Base-by-base conservation (phyloP, 768 basidiomycete species). In the Agaricus subrufescens region DNA sequence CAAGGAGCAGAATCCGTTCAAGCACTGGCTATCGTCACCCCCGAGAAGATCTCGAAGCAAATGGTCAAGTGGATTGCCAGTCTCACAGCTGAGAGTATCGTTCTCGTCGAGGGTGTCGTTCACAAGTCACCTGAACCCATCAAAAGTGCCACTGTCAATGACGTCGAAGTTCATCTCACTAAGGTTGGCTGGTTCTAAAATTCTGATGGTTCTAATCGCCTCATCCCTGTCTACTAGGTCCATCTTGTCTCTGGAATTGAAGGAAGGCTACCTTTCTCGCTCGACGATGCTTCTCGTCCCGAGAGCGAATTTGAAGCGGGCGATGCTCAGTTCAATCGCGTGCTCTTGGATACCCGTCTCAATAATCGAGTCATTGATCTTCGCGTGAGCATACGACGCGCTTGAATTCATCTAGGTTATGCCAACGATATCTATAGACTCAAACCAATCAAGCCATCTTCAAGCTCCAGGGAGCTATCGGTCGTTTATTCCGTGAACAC, bases 371-470 rank as follows among this genome's bases (percentile, higher is more conserved):
- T 98, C 39, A 78, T 99, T 58, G 97, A 99, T 69, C 86, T 99
- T 29, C 83, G 97, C 60, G 95, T 89, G 69, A 62, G 87, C 25
- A 34, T 19, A 75, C 29, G 45, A 27, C 27, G 29, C 12, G 25
- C 38, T 40, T 1, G 34, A 53, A 54, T 9, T 3, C 34, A 39
- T 30, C 44, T 31, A 29, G 26, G 49, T 37, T 39, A 29, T 52
- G 26, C 26, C 38, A 47, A 60, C 45, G 45, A 27, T 57, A 57
- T 47, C n/a, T 49, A 8, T 67, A 96, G 93, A 97, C 94, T 1
- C 86, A 84, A 71, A 91, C 94, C 50, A 98, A 95, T 73, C 95
- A 98, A 71, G 92, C 95, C 2, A 87, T 99, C 56, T 98, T 99
- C 80, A 89, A 77, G 64, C 69, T 99, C 50, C 94, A 96, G 67